These are phyloP conservation scores for Backusella mclennaniae DNA, from an alignment of 192 early-diverging fungal genomes.

Conservation along the genomic window DNA sequence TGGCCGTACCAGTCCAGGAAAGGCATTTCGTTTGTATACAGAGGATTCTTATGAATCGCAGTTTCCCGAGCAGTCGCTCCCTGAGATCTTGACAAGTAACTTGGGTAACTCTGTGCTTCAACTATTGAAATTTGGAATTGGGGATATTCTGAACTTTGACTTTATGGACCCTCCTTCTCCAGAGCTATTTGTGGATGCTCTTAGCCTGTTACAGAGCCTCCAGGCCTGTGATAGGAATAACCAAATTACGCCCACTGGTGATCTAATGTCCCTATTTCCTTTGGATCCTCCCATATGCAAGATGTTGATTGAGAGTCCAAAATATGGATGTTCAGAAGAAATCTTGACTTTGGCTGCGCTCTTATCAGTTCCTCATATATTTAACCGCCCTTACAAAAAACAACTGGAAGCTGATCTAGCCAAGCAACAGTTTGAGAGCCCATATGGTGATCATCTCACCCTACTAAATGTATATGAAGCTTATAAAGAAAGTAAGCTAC, in stretches of 20 bases:
- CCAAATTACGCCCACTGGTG: conserved; percentile 80
- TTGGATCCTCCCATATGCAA: conserved; percentile 95
- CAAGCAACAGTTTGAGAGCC: conserved; percentile 89
- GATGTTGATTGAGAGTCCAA: conserved; percentile 84
- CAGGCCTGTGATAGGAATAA: conserved; percentile 94
- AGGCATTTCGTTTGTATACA: conserved; percentile 97
- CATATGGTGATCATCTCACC: conserved; percentile 95
- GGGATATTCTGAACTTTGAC: conserved; percentile 97
- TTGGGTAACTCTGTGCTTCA: conserved; percentile 93
- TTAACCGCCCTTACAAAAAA: conserved; percentile 86
- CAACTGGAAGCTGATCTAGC: conserved; percentile 85
- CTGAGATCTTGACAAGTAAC: conserved; percentile 97
- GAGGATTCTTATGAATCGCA: conserved; percentile 93
- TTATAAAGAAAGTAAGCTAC: conserved; percentile 66
- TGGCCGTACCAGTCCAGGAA: conserved; percentile 94
- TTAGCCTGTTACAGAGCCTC: conserved; percentile 93
- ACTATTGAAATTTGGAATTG: conserved; percentile 94
- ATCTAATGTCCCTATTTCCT: conserved; percentile 93
- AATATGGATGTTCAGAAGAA: conserved; percentile 91
- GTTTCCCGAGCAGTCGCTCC: conserved; percentile 95
- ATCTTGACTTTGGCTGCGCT: conserved; percentile 93
- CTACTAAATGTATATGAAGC: conserved; percentile 94
- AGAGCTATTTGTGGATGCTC: conserved; percentile 95
- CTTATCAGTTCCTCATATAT: conserved; percentile 87
- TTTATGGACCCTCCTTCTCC: conserved; percentile 99